Conservation (phyloP, 2,329 filamentous ascomycete genomes). For the Calonectria leucothoes region DNA sequence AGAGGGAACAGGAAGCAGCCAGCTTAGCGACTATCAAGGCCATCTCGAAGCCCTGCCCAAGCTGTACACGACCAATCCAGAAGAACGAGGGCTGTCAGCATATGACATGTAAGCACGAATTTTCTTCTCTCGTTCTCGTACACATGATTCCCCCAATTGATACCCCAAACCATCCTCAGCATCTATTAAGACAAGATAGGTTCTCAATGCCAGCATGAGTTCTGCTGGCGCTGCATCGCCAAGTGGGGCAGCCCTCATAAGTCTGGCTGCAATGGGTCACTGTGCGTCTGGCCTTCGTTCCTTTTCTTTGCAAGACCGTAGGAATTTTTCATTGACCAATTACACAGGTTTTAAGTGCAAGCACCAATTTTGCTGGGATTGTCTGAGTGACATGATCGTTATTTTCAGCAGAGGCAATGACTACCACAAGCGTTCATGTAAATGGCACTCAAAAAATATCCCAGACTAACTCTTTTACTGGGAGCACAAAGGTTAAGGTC, state of each 20-base stretch:
- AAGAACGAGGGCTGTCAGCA: background rate
- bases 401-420: background rate
- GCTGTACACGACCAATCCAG: background rate
- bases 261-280: background rate
- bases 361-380: slow-evolving; percentile 1
- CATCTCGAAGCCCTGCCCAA: background rate
- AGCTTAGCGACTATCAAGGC: background rate
- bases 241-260: background rate
- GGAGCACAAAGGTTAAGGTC: background rate
- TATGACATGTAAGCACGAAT: background rate
- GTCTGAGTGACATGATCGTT: background rate
- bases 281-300: background rate
- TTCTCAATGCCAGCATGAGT: background rate
- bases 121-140: background rate
- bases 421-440: background rate
- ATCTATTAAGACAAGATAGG: background rate
- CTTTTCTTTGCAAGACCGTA: background rate
- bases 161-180: background rate
- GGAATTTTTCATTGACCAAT: background rate
- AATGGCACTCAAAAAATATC: background rate
- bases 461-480: background rate
- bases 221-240: background rate
- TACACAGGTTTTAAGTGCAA: background rate
- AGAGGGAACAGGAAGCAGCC: background rate
- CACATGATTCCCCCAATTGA: background rate